Evolutionary conservation across 2,329 filamentous ascomycete genomes (phyloP), one percentile per base, ranked within the genome.

Genomic region (Hypoxylon rubiginosum): DNA sequence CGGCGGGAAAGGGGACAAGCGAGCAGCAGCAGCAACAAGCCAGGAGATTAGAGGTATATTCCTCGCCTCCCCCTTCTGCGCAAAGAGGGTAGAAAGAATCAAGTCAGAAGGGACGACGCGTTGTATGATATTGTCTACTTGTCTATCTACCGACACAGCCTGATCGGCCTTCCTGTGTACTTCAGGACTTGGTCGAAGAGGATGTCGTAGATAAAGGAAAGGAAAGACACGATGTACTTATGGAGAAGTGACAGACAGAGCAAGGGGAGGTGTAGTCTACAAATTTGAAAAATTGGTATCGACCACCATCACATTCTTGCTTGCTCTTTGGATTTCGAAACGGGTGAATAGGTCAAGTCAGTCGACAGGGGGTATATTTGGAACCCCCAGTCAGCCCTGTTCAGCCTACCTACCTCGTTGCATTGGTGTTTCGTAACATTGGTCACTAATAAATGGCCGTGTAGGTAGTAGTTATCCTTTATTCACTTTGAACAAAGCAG

Each of bases 251-350:
- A 50, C 41, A 41, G 50, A 41, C 32, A 41, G 50, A 41, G 34
- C 11, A 7, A 17, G 17, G n/a, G 36, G 36, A 17, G 15, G n/a
- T n/a, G 60, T 58, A 64, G 36, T 60, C 55, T 58, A 64, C 45
- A 67, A 64, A 55, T 61, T 64, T 51, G 39, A 64, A 43, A 15
- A 64, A 58, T 61, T 55, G 57, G 56, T 64, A 56, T 61, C 43
- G 45, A 64, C 36, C 36, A 41, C 34, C 11, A 24, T 24, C 21
- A 24, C 21, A 4, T 24, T 24, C 2, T 4, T 24, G 21, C 4
- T 24, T 24, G 4, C 21, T 24, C 21, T 24, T 24, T 24, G 21
- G 21, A 4, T 36, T 36, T 15, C 11, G 10, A 15, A 36, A 13
- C 4, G 34, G 13, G 11, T 36, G 6, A 36, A 36, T 2, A 10